Conservation (phyloP, 2,329 filamentous ascomycete species). For the Neodidymelliopsis sp. region DNA sequence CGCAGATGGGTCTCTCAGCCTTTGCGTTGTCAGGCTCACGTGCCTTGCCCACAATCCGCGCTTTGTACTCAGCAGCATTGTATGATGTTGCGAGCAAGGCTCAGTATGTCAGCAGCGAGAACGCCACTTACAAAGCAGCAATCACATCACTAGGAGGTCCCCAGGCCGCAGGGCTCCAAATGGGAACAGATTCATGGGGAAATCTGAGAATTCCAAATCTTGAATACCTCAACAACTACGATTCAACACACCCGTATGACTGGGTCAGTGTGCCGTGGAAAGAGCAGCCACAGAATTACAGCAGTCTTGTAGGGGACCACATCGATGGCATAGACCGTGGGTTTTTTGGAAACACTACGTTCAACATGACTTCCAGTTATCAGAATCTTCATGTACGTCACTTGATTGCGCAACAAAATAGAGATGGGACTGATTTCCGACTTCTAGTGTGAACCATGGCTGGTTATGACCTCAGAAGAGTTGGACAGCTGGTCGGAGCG, state of each 20-base stretch:
- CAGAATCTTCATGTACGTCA: conserved; percentile 2
- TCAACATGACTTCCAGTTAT: conserved; percentile 4
- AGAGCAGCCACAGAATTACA: conserved; percentile 12
- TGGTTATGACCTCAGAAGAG: too few species aligned
- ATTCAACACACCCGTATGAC: not conserved
- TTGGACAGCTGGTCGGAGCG: too few species aligned
- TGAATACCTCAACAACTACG: conserved; percentile 1
- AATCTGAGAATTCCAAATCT: conserved; percentile 15
- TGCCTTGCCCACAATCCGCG: conserved; percentile 3
- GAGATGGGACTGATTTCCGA: too few species aligned
- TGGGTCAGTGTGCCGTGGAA: conserved; percentile 13
- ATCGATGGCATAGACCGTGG: conserved; percentile 9
- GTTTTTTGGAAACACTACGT: conserved; percentile 12
- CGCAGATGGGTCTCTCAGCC: not conserved
- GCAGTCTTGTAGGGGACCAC: conserved; percentile 17
- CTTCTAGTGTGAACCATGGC: not conserved
- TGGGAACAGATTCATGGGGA: conserved; percentile 13
- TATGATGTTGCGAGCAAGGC: conserved; percentile 7
- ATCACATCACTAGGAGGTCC: conserved; percentile 10
- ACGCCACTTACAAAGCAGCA: not conserved
- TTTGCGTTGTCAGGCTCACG: not conserved
- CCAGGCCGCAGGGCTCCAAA: conserved; percentile 10
- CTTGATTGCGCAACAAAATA: too few species aligned
- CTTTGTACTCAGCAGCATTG: conserved; percentile 11
- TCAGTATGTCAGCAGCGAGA: conserved; percentile 17